Conservation (phyloP, 257 asterid species). For the Nicotiana obtusifolia region DNA sequence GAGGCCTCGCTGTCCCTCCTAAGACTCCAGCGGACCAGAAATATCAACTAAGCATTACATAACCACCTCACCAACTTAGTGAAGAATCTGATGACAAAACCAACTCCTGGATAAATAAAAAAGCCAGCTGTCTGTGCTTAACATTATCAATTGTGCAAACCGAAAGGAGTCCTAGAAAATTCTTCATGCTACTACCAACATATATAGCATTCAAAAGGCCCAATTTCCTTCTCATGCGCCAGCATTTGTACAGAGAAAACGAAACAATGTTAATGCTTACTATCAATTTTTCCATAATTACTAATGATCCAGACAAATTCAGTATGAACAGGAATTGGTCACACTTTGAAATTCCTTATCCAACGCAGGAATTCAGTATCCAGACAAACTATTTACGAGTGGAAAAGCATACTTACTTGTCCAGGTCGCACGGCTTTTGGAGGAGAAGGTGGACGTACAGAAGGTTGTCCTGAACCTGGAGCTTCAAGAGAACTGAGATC, state of each 20-base stretch:
- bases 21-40: background rate
- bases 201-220: background rate
- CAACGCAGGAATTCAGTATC: too few species aligned
- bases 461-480: slow-evolving; percentile 61
- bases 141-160: background rate
- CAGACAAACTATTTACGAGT: background rate
- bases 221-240: background rate
- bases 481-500: slow-evolving; percentile 96
- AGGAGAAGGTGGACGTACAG: slow-evolving; percentile 67
- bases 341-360: background rate
- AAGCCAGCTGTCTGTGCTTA: background rate
- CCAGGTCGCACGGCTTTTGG: slow-evolving; percentile 98
- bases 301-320: slow-evolving; percentile 2
- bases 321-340: background rate
- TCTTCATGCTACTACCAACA: background rate
- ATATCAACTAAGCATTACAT: background rate
- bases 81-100: background rate
- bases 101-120: background rate
- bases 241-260: slow-evolving; percentile 1
- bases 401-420: slow-evolving; percentile 46
- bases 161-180: background rate
- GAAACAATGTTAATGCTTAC: background rate
- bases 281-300: background rate
- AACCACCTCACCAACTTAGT: background rate
- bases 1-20: background rate